Evolutionary conservation across 2,329 filamentous ascomycete species (phyloP).

Genomic region (Diaporthe vaccinii): DNA sequence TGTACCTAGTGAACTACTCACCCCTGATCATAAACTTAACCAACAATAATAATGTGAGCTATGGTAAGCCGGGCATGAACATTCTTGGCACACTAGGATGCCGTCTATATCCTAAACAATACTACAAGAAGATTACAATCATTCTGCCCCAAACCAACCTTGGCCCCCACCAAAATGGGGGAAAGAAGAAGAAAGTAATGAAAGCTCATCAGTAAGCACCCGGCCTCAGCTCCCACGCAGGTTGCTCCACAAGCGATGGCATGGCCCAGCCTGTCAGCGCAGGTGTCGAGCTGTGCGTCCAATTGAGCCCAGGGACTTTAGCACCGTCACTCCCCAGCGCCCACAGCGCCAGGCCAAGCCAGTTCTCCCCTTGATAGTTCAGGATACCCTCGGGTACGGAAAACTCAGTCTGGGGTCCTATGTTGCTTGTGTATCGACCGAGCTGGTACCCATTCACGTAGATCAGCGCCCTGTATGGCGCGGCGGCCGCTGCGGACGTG

Average conservation of each 20-base stretch:
- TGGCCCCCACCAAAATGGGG: not conserved
- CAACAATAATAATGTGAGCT: not conserved
- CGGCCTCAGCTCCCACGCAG: constrained; percentile 56
- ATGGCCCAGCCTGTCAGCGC: constrained; percentile 39
- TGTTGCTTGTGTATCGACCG: constrained; percentile 66
- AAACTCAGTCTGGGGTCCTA: constrained; percentile 77
- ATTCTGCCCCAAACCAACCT: too few relatives aligned
- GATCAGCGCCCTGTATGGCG: constrained; percentile 68
- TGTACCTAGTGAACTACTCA: not conserved
- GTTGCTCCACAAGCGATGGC: constrained; percentile 53
- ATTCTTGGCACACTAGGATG: not conserved
- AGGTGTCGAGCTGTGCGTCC: constrained; percentile 50
- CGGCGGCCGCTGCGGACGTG: constrained; percentile 42
- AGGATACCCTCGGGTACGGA: constrained; percentile 78
- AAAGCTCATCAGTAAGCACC: constrained; percentile 57
- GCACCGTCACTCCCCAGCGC: constrained; percentile 68
- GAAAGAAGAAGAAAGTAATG: not conserved
- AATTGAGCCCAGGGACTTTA: constrained; percentile 61
- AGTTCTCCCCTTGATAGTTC: constrained; percentile 76
- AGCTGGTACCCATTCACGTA: constrained; percentile 82
- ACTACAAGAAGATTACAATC: not conserved
- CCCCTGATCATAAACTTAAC: accelerated
- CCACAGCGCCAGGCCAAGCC: constrained; percentile 76
- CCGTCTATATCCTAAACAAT: constrained; percentile 1
- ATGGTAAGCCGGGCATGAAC: not conserved